Percentiles rank a stretch among this genome's conserved stretches.
Conservation (phyloP, 768 basidiomycete species). For the Tephrocybe sp. region DNA sequence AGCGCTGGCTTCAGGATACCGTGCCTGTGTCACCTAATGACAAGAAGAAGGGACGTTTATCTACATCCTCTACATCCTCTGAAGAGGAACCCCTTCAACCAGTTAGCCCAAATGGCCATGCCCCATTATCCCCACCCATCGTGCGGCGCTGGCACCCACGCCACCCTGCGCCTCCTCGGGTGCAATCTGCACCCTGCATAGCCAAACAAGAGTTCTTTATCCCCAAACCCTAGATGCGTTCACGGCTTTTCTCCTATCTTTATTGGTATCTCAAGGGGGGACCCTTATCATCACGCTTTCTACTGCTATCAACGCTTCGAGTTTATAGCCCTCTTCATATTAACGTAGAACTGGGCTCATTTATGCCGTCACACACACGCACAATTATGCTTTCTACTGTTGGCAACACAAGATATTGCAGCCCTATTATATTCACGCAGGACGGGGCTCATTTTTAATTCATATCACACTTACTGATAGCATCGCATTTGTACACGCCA, state of each 20-base stretch:
- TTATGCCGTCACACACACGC: too few relatives aligned
- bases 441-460: background rate
- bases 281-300: constrained; percentile 16
- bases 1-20: constrained; percentile 65
- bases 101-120: background rate
- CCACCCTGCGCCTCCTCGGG: constrained; percentile 13
- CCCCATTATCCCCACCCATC: constrained; percentile 21
- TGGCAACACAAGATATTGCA: too few relatives aligned
- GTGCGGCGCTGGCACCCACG: constrained; percentile 15
- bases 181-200: constrained; percentile 17
- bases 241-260: background rate
- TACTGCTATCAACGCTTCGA: background rate
- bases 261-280: constrained; percentile 17
- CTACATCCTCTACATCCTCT: constrained; percentile 2
- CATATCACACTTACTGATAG: background rate
- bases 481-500: background rate
- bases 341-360: background rate
- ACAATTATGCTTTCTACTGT: too few relatives aligned
- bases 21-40: constrained; percentile 35
- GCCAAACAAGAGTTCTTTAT: constrained; percentile 8
- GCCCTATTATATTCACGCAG: too few relatives aligned
- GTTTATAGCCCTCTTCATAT: background rate
- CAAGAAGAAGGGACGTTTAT: constrained; percentile 7
- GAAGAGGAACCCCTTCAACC: background rate
- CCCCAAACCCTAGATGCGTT: background rate